Evolutionary conservation across 768 basidiomycete species (phyloP), one percentile per base, ranked within the genome.

Genomic region (Saitozyma podzolica): DNA sequence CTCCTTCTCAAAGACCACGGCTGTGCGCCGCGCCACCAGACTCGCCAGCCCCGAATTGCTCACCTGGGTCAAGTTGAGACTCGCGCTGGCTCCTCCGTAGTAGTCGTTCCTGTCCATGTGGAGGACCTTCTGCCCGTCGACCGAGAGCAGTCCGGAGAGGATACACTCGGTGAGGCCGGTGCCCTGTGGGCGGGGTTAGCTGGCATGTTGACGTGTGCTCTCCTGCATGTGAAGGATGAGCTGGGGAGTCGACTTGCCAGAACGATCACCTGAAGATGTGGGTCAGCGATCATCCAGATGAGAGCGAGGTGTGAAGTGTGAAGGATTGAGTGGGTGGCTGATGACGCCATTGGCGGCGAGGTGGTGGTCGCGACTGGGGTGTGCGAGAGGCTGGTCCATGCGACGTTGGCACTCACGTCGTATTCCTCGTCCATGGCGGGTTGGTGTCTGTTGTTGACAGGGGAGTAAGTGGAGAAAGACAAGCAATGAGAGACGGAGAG

Each of bases 141-240:
- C 95, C n/a, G 95, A 98, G 73, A 99, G 84, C 73, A 99, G 82
- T 43, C 96, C 96, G 14, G 96, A 98, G 65, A 99, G 87, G 80
- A 98, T 94, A 82, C 96, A 98, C 81, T 99, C 96, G 39, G 95
- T 97, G 77, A 99, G 83, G 65, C 96, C 96, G 65, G 96, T 99
- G 64, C 96, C 96, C 73, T 98, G 86, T 29, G 29, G 29, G 29
- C 29, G 29, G 29, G 29, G 5, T 29, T 5, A 67, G 43, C 6
- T 80, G 92, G 85, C 80, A 58, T 20, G 37, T 56, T 13, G 37
- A 54, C n/a, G 29, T 29, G 29, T 29, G 2, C 29, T 29, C 29
- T 29, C 29, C 29, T 29, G 29, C 9, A 53, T 9, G 9, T 29
- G 39, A 6, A 40, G 40, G 45, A 14, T 11, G 37, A 41, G 40